A percentile compares a stretch with the other conserved stretches of the same genome.
Conservation (phyloP, 768 basidiomycete genomes). For the Suillus lakei region DNA sequence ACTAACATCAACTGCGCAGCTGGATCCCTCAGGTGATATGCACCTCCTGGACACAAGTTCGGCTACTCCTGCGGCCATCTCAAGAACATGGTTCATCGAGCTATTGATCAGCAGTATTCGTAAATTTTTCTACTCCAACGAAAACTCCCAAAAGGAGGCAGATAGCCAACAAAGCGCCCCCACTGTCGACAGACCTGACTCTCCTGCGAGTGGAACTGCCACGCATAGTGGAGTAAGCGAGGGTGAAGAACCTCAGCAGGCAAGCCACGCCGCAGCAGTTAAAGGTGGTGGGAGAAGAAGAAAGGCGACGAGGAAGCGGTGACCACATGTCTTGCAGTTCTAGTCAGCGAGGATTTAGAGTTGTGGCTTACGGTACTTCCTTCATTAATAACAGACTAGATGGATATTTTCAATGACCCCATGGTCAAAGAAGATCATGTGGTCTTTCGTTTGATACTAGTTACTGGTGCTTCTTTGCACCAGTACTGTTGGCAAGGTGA, state of each 20-base stretch:
- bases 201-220: conserved; percentile 44
- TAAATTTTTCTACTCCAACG: conserved; percentile 21
- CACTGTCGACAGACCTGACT: conserved; percentile 51
- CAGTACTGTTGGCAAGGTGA: background rate
- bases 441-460: background rate
- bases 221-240: conserved; percentile 38
- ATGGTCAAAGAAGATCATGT: background rate
- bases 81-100: conserved; percentile 72
- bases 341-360: background rate
- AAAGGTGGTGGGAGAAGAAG: conserved; percentile 71
- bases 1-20: conserved; percentile 40
- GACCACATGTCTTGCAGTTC: conserved; percentile 12
- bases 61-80: conserved; percentile 59
- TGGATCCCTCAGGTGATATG: conserved; percentile 62
- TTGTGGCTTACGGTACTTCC: background rate
- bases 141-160: conserved; percentile 21
- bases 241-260: conserved; percentile 30
- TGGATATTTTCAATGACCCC: background rate
- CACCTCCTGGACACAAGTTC: conserved; percentile 63
- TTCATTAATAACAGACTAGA: background rate
- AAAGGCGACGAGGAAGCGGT: conserved; percentile 58
- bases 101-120: conserved; percentile 36
- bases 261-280: conserved; percentile 42
- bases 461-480: background rate
- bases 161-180: conserved; percentile 27